These are phyloP conservation scores for Mucor irregularis DNA, from an alignment of 371 early-diverging fungal genomes.

Conservation along the genomic window DNA sequence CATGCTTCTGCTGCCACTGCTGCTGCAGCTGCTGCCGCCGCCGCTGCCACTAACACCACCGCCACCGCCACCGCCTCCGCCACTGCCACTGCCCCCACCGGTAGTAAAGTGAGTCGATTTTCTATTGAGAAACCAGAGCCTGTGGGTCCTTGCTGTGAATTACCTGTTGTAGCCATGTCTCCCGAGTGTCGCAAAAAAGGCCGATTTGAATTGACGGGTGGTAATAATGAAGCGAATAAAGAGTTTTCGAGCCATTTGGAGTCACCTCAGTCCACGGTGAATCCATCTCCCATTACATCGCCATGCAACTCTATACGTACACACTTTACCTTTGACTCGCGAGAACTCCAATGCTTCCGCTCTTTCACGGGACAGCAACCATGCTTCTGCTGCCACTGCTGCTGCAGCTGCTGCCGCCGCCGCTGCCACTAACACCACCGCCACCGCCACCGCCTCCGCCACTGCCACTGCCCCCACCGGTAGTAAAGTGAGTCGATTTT, in stretches of 20 bases:
- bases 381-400: no score
- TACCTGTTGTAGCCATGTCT: conserved; percentile 1
- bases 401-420: no score
- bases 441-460: no score
- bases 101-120: conserved; percentile 32
- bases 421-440: no score
- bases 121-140: conserved; percentile 27
- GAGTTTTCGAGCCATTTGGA: conserved; percentile 1
- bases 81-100: no score
- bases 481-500: conserved; percentile 32
- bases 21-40: no score
- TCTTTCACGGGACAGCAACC: conserved; percentile 20
- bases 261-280: conserved; percentile 17
- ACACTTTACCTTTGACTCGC: conserved; percentile 25
- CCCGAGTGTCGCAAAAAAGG: conserved; percentile 35
- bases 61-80: no score
- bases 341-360: conserved; percentile 24
- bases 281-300: conserved; percentile 25
- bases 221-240: conserved; percentile 8
- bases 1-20: no score
- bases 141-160: not conserved
- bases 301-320: conserved; percentile 31
- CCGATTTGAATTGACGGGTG: conserved; percentile 33
- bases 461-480: no score
- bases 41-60: no score